Conservation (phyloP, 495 filamentous ascomycete genomes). For the Neurospora terricola region DNA sequence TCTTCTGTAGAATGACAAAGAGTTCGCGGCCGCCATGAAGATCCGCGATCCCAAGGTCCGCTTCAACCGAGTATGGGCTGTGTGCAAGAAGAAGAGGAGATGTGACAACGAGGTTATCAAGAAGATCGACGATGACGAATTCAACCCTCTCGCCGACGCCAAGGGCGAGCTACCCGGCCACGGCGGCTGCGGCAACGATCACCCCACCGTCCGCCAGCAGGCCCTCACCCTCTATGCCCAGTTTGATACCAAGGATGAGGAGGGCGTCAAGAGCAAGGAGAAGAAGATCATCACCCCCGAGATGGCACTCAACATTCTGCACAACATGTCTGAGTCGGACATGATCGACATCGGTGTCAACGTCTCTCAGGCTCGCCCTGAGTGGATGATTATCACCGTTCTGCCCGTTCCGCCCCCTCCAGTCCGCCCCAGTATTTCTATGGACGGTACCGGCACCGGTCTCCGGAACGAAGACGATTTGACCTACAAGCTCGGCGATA, state of each 20-base stretch:
- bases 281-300: conserved; percentile 78
- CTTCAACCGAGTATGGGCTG: conserved; percentile 78
- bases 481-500: conserved; percentile 97
- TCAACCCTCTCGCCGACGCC: conserved; percentile 37
- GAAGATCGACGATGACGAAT: conserved; percentile 45
- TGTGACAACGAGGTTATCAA: conserved; percentile 65
- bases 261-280: conserved; percentile 72
- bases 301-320: conserved; percentile 75
- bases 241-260: conserved; percentile 46
- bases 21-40: conserved; percentile 69
- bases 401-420: conserved; percentile 91
- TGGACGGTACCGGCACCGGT: conserved; percentile 79
- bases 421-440: conserved; percentile 88
- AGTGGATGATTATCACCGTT: conserved; percentile 97
- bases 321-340: conserved; percentile 67
- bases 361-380: conserved; percentile 85
- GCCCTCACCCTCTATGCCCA: conserved; percentile 66
- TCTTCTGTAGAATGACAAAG: conserved; percentile 60
- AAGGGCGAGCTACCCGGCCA: conserved; percentile 47
- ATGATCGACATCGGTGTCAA: conserved; percentile 81
- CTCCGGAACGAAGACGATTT: conserved; percentile 94
- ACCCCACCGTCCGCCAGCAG: conserved; percentile 76
- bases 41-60: conserved; percentile 85
- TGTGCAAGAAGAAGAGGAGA: conserved; percentile 75
- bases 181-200: conserved; percentile 86